Evolutionary conservation across 1,284 basidiomycete species (phyloP), one percentile per base, ranked within the genome.

Genomic region (Ceraceosorus bombacis): DNA sequence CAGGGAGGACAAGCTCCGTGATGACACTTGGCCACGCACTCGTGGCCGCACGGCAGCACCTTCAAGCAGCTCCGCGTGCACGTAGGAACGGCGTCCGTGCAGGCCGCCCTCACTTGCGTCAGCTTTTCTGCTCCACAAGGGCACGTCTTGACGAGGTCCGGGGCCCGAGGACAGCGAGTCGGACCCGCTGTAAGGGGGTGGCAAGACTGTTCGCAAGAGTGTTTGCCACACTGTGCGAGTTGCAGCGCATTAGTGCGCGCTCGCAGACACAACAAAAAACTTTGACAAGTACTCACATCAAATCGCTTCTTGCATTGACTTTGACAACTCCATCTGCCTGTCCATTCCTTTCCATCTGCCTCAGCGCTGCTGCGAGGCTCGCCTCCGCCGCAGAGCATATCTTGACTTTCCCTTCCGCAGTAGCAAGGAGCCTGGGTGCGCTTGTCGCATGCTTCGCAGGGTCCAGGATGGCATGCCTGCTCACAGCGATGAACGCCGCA

Each of bases 1-100:
- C 75, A 77, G 10, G 73, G 72, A 17, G 75, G 72, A 53, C 75
- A 77, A 2, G 59, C 50, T 5, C 73, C 74, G 6, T 63, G 53
- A 51, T 77, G 75, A 50, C 75, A 77, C 5, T 51, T n/a, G 6
- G 59, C 39, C 0, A 61, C 59, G 54, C 73, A 75, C 6, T 60
- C 54, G 50, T 77, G 75, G 41, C 70, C 74, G 54, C 75, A 77
- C 1, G 53, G 27, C 2, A 63, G 67, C 17, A 55, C 48, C 43
- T 67, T 68, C 5, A 60, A 61, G 56, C 75, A 77, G 39, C 61
- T 57, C 53, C 59, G 63, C 46, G 51, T 58, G 51, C 75, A 77
- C 6, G 71, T 67, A 36, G 69, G 69, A 53, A 77, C 70, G 2
- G 69, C 62, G 55, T 76, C 75, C 27, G 61, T 53, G 60, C 74